Conservation (phyloP, 2,329 filamentous ascomycete species). For the Corinectria fuckeliana region DNA sequence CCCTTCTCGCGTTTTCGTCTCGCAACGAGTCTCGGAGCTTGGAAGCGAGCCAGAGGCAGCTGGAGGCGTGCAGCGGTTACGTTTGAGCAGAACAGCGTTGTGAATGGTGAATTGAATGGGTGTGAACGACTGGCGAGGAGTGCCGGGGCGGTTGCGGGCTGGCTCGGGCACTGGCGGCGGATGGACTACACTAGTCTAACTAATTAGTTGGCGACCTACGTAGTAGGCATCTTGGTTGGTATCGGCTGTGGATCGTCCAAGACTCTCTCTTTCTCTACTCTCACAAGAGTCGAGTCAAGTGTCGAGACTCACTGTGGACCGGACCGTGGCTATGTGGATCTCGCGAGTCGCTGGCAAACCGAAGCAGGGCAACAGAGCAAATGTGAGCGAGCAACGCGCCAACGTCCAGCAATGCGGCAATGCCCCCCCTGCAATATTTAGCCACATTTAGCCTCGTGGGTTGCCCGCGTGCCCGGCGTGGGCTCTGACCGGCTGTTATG, state of each 20-base stretch:
- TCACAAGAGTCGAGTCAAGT: not conserved
- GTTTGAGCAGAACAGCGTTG: not conserved
- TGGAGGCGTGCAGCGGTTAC: no score
- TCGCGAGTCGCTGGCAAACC: slow-evolving; percentile 12
- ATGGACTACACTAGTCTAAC: no score
- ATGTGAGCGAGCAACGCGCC: slow-evolving; percentile 28
- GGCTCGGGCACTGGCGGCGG: slow-evolving; percentile 2
- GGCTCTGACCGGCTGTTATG: slow-evolving; percentile 6
- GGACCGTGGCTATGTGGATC: slow-evolving; percentile 25
- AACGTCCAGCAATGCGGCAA: slow-evolving; percentile 25
- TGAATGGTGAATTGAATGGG: slow-evolving; percentile 8
- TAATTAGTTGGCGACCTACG: no score
- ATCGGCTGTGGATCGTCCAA: not conserved
- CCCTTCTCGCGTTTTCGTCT: not conserved
- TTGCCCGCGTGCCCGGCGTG: slow-evolving; percentile 35
- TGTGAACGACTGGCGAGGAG: not conserved
- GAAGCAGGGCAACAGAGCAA: slow-evolving; percentile 12
- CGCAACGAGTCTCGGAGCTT: not conserved
- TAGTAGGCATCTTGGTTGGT: no score
- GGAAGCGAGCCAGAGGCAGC: slow-evolving; percentile 5
- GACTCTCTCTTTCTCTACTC: no score
- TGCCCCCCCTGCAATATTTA: slow-evolving; percentile 29
- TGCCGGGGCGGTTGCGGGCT: slow-evolving; percentile 8
- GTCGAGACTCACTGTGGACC: not conserved
- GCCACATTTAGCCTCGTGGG: slow-evolving; percentile 39